Base-by-base conservation (phyloP, 2,329 filamentous ascomycete species). In the Botryotinia globosa region DNA sequence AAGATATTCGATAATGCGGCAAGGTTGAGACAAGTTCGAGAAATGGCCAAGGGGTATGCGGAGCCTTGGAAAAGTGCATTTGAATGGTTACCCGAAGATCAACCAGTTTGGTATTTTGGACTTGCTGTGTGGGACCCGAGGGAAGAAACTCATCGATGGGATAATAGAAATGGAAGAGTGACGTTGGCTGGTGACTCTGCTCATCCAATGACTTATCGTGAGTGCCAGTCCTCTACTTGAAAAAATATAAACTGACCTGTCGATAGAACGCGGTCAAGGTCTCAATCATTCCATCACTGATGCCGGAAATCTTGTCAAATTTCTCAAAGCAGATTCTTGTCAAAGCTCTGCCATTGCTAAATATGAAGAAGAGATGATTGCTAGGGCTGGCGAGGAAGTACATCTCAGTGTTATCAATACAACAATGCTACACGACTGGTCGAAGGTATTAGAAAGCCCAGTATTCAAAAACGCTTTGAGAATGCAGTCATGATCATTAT, bases 281-380 rank as follows among this genome's bases (percentile, higher is more conserved):
- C 80, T 86, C n/a, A 86, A 86, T 74, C 84, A 85, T 73, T 82
- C 82, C 4, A 79, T 86, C 16, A 81, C 81, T 1, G 85, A 86
- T 73, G 83, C 82, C 7, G 81, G 79, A 1, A 82, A 83, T 72
- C 74, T 86, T 14, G 78, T 82, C 56, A 63, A 74, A 16, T 48
- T 63, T 3, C 61, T 78, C 9, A 71, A 68, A 20, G 68, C 22
- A 3, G 39, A 69, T n/a, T 5, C n/a, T 18, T 37, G 69, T 78
- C 81, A 75, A 76, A 79, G 2, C 74, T 83, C 29, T 62, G 73
- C 79, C 1, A 81, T 86, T 32, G 76, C 75, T 3, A 77, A 74
- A 2, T 86, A 84, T 73, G 84, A 86, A 74, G 77, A 78, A 3
- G 84, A 85, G 75, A 84, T 86, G 82, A 82, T 84, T 29, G 75